Conservation (phyloP, 495 filamentous ascomycete genomes). For the Opeltia flavorubescens region DNA sequence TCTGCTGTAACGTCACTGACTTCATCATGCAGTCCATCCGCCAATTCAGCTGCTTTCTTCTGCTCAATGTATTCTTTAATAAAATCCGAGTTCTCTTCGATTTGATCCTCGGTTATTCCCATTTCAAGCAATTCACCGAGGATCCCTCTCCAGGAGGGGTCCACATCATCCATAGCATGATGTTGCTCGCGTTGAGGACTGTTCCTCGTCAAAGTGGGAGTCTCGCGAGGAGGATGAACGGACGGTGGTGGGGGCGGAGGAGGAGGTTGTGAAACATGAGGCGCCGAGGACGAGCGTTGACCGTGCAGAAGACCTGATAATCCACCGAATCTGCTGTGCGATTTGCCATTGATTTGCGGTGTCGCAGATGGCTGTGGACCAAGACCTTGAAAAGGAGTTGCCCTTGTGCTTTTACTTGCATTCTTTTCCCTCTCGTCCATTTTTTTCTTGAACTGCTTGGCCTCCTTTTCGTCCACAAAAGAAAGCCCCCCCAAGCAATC, state of each 20-base stretch:
- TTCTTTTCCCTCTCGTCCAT: conserved; percentile 89
- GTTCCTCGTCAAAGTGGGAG: conserved; percentile 11
- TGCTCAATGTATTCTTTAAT: conserved; percentile 84
- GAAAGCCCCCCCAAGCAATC: conserved; percentile 78
- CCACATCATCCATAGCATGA: conserved; percentile 62
- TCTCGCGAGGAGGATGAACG: conserved; percentile 20
- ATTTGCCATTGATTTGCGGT: conserved; percentile 29
- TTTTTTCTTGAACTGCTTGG: conserved; percentile 86
- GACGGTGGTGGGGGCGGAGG: conserved; percentile 33
- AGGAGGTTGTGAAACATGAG: conserved; percentile 28
- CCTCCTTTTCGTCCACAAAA: conserved; percentile 93
- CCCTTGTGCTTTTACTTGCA: conserved; percentile 69
- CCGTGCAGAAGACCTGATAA: conserved; percentile 54
- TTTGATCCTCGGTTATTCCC: conserved; percentile 87
- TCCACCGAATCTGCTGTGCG: conserved; percentile 32
- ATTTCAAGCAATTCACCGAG: conserved; percentile 69
- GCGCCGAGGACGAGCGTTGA: conserved; percentile 51
- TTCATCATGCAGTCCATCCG: conserved; percentile 13
- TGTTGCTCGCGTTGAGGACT: conserved; percentile 29
- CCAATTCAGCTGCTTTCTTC: conserved; percentile 44
- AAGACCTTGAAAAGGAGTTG: conserved; percentile 53
- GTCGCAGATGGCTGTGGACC: conserved; percentile 30
- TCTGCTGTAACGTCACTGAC: conserved; percentile 14
- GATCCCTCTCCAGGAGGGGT: conserved; percentile 73
- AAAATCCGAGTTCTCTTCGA: conserved; percentile 84